Base-by-base conservation (phyloP, 2,329 filamentous ascomycete species). In the Sphaerulina populicola region DNA sequence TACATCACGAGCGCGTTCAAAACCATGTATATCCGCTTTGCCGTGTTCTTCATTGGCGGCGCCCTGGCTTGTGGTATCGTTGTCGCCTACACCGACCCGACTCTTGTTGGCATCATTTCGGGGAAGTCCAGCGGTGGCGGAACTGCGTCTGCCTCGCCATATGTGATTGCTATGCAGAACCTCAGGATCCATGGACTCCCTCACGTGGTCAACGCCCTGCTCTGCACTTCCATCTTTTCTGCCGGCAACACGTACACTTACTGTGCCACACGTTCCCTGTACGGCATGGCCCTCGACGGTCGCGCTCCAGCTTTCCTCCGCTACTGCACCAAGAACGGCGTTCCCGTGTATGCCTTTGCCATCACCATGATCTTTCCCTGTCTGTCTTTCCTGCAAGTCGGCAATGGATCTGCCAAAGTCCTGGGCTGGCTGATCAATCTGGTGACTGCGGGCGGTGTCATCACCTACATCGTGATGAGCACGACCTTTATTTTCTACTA, bases 401-500 rank as follows among this genome's bases (percentile, higher is more conserved):
- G 54, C 37, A 60, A 55, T 27, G 54, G 58, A 30, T 63, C 65
- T 1, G 61, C 61, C 6, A 57, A 58, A 44, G 67, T 66, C 9
- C 52, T 69, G 11, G 60, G 47, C 30, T 68, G 66, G 62, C 71
- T 81, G 44, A 71, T 77, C 58, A 77, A 72, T 56, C 69, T 82
- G 6, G 75, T 79, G 62, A 54, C 47, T 18, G 33, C 46, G 2
- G 46, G 46, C 23, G 74, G 75, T 44, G 73, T 81, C 58, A 81
- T 84, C 65, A 79, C 82, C 69, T 84, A 80, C 66, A 73, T 83
- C 52, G 72, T 77, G 64, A 80, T 80, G 69, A 70, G 70, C 40
- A 62, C 74, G 29, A 81, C 77, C 10, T 81, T 77, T 64, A 69
- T 80, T 51, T 74, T 67, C 63, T 82, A 79, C 70, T 74, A 78